Evolutionary conservation across 2,329 filamentous ascomycete species (phyloP).

Genomic region (Fusarium sp.): DNA sequence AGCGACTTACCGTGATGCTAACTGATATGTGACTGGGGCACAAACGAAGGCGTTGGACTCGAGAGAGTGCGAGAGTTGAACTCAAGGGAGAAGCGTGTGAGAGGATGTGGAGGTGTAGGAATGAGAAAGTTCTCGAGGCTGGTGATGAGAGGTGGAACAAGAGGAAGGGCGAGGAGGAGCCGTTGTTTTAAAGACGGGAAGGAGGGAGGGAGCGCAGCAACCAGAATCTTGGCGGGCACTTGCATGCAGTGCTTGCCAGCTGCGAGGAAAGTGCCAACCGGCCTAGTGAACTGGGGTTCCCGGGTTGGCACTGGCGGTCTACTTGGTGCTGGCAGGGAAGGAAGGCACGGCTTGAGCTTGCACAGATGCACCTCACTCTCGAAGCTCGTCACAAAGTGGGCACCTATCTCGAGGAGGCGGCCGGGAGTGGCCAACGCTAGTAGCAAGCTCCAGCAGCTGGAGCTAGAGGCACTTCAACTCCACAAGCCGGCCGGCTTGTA

Average conservation of each 20-base stretch:
- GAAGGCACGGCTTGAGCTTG: constrained; percentile 20
- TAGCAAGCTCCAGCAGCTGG: constrained; percentile 15
- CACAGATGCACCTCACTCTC: constrained; percentile 1
- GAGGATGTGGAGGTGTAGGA: constrained; percentile 40
- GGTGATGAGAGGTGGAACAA: constrained; percentile 34
- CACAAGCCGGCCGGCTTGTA: constrained; percentile 17
- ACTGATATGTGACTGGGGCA: constrained; percentile 35
- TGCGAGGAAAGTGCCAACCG: constrained; percentile 27
- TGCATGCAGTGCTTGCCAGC: constrained; percentile 30
- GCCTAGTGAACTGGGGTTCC: constrained; percentile 18
- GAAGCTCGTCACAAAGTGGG: constrained; percentile 28
- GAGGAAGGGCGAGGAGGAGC: constrained; percentile 36
- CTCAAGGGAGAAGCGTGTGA: constrained; percentile 29
- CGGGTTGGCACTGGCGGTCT: constrained; percentile 35
- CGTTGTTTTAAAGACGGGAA: constrained; percentile 39
- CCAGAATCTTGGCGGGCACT: constrained; percentile 35
- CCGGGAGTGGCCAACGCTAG: constrained; percentile 37
- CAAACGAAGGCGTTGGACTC: constrained; percentile 36
- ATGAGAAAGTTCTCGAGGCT: constrained; percentile 30
- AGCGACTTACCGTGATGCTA: constrained; percentile 25
- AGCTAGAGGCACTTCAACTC: constrained; percentile 17
- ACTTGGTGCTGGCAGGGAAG: constrained; percentile 21
- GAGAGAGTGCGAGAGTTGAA: constrained; percentile 34
- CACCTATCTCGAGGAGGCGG: constrained; percentile 27
- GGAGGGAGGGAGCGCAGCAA: constrained; percentile 31